phyloP scores from a whole-genome alignment of 768 basidiomycete species.

The Scleroderma bovista region DNA sequence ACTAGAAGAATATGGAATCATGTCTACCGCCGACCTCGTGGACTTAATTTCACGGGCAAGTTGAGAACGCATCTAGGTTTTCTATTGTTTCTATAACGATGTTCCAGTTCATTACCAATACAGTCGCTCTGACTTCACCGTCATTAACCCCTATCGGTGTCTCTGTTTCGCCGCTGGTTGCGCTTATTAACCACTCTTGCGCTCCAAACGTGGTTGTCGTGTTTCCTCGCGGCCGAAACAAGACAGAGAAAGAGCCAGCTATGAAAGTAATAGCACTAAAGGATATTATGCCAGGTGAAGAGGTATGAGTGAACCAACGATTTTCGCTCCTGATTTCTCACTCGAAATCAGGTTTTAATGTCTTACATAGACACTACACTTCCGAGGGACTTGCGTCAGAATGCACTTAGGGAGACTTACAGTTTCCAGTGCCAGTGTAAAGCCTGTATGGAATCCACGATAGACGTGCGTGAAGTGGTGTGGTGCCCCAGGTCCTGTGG shows the following conservation, averaged over 20 bases:
- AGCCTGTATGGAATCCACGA: slow-evolving; percentile 39
- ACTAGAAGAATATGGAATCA: slow-evolving; percentile 51
- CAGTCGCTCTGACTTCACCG: slow-evolving; percentile 79
- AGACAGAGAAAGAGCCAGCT: slow-evolving; percentile 43
- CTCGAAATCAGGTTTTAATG: slow-evolving; percentile 55
- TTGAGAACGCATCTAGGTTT: neutral
- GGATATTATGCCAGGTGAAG: slow-evolving; percentile 57
- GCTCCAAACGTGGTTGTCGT: slow-evolving; percentile 88
- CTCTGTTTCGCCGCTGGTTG: slow-evolving; percentile 73
- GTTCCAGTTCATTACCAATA: slow-evolving; percentile 81
- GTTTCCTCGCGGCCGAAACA: slow-evolving; percentile 57
- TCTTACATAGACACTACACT: slow-evolving; percentile 84
- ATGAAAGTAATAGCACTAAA: slow-evolving; percentile 73
- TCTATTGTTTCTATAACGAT: neutral
- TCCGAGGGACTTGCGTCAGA: slow-evolving; percentile 49
- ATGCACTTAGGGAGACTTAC: slow-evolving; percentile 64
- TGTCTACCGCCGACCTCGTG: slow-evolving; percentile 57
- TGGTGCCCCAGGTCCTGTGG: slow-evolving; percentile 68
- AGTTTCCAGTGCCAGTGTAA: slow-evolving; percentile 69
- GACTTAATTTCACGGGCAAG: slow-evolving; percentile 68
- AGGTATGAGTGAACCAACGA: slow-evolving; percentile 44
- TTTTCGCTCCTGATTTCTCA: neutral
- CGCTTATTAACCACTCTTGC: slow-evolving; percentile 86
- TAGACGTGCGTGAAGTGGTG: slow-evolving; percentile 66
- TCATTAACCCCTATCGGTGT: slow-evolving; percentile 78